These are phyloP conservation scores for Lotmaria passim DNA, from an alignment of 208 protist species.

Conservation along the genomic window DNA sequence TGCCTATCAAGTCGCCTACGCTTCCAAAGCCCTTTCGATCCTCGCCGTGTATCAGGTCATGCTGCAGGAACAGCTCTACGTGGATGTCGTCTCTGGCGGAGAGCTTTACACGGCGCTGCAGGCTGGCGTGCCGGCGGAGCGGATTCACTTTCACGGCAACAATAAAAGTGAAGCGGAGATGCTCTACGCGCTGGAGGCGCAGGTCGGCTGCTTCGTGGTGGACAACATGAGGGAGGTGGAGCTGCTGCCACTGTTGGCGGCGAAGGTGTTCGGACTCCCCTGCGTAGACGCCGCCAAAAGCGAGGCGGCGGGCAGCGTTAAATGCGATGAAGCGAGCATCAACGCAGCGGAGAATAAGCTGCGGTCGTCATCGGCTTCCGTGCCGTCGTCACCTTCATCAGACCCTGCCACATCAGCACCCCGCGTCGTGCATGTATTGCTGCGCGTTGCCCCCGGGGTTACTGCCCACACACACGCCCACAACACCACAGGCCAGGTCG, in stretches of 20 bases:
- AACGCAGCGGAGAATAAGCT: neutral
- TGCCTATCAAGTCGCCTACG: conserved; percentile 20
- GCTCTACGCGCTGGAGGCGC: neutral
- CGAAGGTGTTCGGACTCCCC: neutral
- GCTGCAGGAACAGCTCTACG: conserved; percentile 4
- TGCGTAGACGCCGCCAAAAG: neutral
- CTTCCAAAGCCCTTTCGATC: conserved; percentile 19
- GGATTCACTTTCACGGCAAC: conserved; percentile 25
- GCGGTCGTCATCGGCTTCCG: neutral
- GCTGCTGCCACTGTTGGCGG: conserved; percentile 8
- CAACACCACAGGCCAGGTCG: conserved; percentile 26
- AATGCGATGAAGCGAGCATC: neutral
- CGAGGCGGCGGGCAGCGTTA: neutral
- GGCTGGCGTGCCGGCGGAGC: conserved; percentile 4
- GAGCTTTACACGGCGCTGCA: conserved; percentile 21
- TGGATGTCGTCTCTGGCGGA: conserved; percentile 10
- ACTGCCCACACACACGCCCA: conserved; percentile 20
- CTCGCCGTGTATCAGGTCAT: conserved; percentile 17
- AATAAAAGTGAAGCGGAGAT: conserved; percentile 21
- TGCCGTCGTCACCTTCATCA: neutral
- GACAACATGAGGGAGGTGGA: conserved; percentile 19
- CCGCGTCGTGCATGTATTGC: conserved; percentile 11
- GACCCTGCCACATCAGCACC: neutral
- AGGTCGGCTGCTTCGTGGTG: conserved; percentile 22
- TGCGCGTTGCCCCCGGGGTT: conserved; percentile 15